A percentile compares a stretch with the other conserved stretches of the same genome.
Evolutionary conservation across 2,329 filamentous ascomycete genomes (phyloP).

Genomic region (Aspergillus latus): DNA sequence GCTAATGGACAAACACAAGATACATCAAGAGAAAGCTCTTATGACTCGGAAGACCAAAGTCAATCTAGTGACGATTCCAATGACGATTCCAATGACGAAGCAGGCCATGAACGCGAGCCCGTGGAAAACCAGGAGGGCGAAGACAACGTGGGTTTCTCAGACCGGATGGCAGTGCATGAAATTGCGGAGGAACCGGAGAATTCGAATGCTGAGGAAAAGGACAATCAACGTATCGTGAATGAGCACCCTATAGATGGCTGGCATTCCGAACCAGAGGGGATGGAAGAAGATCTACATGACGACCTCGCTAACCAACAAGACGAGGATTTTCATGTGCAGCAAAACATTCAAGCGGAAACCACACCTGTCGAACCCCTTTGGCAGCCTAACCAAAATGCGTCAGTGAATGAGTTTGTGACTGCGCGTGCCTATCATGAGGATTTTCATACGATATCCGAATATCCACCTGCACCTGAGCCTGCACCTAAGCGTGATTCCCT

Average conservation of each 20-base stretch:
- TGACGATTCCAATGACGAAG: neutral
- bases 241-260: neutral
- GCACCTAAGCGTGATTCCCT: conserved; percentile 21
- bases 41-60: conserved; percentile 2
- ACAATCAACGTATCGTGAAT: neutral
- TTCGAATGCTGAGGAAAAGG: neutral
- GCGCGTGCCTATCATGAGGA: conserved; percentile 3
- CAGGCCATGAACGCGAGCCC: neutral
- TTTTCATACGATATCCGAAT: neutral
- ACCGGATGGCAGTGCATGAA: neutral
- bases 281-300: neutral
- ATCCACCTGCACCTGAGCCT: conserved; percentile 10
- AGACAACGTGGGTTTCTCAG: neutral
- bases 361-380: neutral
- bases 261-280: neutral
- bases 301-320: neutral
- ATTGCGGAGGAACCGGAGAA: neutral
- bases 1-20: neutral
- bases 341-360: neutral
- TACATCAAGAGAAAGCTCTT: conserved; percentile 6
- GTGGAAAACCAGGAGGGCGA: conserved; percentile 3
- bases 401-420: neutral
- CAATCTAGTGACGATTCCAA: neutral
- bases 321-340: neutral
- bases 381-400: neutral